Evolutionary conservation across 139 green algal species (phyloP).

Genomic region (Chlamydomonas urium): DNA sequence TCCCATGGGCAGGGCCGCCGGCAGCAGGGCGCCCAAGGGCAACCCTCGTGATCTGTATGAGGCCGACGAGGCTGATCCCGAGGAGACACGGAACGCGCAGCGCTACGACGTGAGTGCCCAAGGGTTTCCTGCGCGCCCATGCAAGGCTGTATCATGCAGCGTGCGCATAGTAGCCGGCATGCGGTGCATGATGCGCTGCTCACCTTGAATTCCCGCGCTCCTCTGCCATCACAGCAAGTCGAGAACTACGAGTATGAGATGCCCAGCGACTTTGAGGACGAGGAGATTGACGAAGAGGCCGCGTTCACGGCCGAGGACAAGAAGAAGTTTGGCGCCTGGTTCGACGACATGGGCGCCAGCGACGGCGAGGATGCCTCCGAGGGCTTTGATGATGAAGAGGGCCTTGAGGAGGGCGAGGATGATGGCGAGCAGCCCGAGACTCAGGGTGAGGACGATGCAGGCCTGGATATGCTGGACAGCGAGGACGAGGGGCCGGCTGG

Average conservation of each 20-base stretch:
- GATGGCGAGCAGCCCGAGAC: slow-evolving; percentile 18
- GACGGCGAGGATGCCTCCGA: slow-evolving; percentile 30
- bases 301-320: slow-evolving; percentile 90
- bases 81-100: too few species aligned
- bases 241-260: slow-evolving; percentile 90
- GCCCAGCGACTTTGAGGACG: slow-evolving; percentile 87
- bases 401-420: slow-evolving; percentile 42
- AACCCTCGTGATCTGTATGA: too few species aligned
- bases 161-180: too few species aligned
- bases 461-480: slow-evolving; percentile 22
- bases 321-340: slow-evolving; percentile 67
- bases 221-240: slow-evolving; percentile 66
- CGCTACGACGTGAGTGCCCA: too few species aligned
- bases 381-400: slow-evolving; percentile 17
- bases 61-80: too few species aligned
- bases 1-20: too few species aligned
- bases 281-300: slow-evolving; percentile 94
- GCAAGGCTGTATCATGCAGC: too few species aligned
- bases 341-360: slow-evolving; percentile 42
- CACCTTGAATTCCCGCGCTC: too few species aligned
- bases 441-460: slow-evolving; percentile 1
- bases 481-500: slow-evolving; percentile 18
- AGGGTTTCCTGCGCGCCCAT: too few species aligned
- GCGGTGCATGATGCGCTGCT: too few species aligned
- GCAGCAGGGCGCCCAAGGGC: too few species aligned